Conservation (phyloP, 495 filamentous ascomycete species). For the Halenospora varia region DNA sequence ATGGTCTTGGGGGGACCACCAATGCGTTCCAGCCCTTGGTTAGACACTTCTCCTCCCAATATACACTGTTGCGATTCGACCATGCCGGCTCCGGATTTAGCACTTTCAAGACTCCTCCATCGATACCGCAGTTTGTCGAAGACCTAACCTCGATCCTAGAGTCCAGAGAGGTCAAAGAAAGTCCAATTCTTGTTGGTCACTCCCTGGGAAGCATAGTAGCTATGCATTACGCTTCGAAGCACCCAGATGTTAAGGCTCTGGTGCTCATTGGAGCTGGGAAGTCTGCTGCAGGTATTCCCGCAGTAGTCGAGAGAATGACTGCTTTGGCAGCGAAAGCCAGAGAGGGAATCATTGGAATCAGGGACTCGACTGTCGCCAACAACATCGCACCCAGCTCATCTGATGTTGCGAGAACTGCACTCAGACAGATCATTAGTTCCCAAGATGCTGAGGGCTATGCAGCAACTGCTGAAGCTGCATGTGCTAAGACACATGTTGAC, state of each 20-base stretch:
- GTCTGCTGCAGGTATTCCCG: constrained; percentile 12
- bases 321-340: constrained; percentile 4
- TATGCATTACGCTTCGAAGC: constrained; percentile 12
- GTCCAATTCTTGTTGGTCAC: constrained; percentile 12
- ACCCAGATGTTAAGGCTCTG: constrained; percentile 6
- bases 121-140: constrained; percentile 23
- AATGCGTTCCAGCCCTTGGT: constrained; percentile 15
- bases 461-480: constrained; percentile 8
- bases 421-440: constrained; percentile 10
- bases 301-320: constrained; percentile 15
- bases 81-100: constrained; percentile 17
- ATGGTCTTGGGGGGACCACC: constrained; percentile 18
- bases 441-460: constrained; percentile 17
- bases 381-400: constrained; percentile 12
- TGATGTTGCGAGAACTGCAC: constrained; percentile 7
- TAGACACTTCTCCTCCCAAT: constrained; percentile 5
- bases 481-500: constrained; percentile 13
- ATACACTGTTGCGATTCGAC: constrained; percentile 15
- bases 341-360: neutral
- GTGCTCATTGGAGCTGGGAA: constrained; percentile 12
- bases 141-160: constrained; percentile 23
- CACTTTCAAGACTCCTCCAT: constrained; percentile 10
- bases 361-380: constrained; percentile 3
- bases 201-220: constrained; percentile 16
- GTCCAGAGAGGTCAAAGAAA: neutral